Conservation (phyloP, 352 stramenopile species). For the Phytopythium ostracodes region DNA sequence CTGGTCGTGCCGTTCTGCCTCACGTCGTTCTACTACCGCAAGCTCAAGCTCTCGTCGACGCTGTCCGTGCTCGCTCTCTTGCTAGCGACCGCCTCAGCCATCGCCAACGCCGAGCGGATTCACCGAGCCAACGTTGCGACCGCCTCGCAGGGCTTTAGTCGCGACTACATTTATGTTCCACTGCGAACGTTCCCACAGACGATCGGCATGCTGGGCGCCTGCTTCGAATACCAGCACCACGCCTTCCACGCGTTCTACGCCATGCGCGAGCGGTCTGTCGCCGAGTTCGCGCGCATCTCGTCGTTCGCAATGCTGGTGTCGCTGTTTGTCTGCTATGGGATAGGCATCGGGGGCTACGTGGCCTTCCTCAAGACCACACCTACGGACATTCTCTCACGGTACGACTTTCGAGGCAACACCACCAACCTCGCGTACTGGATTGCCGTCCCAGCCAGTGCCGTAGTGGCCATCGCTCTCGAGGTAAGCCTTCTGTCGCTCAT, state of each 20-base stretch:
- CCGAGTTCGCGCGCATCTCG: conserved; percentile 28
- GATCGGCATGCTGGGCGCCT: conserved; percentile 40
- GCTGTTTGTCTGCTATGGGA: conserved; percentile 26
- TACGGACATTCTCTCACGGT: conserved; percentile 46
- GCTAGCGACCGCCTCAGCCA: conserved; percentile 23
- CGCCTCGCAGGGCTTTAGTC: conserved; percentile 19
- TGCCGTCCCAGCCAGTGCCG: conserved; percentile 29
- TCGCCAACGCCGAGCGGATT: conserved; percentile 23
- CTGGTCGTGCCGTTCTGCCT: conserved; percentile 40
- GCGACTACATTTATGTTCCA: conserved; percentile 53
- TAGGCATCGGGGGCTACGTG: conserved; percentile 49
- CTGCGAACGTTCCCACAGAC: conserved; percentile 31
- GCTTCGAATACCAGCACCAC: conserved; percentile 42
- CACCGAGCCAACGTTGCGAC: conserved; percentile 17
- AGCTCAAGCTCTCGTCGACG: conserved; percentile 20
- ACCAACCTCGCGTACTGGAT: conserved; percentile 38
- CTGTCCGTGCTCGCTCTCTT: conserved; percentile 21
- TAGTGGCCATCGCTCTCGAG: conserved; percentile 45
- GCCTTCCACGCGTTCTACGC: conserved; percentile 53
- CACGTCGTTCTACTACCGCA: conserved; percentile 24
- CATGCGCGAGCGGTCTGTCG: conserved; percentile 29
- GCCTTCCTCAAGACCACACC: conserved; percentile 40
- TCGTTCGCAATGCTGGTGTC: conserved; percentile 25
- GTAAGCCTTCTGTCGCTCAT: no score
- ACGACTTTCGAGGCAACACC: conserved; percentile 27